These are phyloP conservation scores for Sporisorium scitamineum DNA, from an alignment of 1,284 basidiomycete genomes.

Conservation along the genomic window DNA sequence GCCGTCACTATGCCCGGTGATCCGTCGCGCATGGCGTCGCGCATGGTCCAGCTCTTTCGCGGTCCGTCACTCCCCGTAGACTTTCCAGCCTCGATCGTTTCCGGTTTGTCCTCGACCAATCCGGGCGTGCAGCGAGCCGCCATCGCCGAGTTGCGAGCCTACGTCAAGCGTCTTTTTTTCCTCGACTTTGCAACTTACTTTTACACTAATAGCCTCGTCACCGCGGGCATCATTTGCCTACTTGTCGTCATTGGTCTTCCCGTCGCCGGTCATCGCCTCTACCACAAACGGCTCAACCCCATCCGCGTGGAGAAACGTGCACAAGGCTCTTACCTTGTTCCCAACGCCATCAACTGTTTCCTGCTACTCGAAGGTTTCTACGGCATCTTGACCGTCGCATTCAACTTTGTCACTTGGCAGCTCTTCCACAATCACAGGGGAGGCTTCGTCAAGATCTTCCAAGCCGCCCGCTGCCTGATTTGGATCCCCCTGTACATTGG, in stretches of 20 bases:
- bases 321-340: slow-evolving; percentile 52
- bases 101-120: slow-evolving; percentile 21
- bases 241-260: slow-evolving; percentile 33
- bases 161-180: slow-evolving; percentile 37
- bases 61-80: slow-evolving; percentile 15
- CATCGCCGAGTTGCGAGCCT: slow-evolving; percentile 33
- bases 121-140: slow-evolving; percentile 18
- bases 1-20: background rate
- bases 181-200: slow-evolving; percentile 17
- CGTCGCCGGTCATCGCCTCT: slow-evolving; percentile 31
- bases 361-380: slow-evolving; percentile 43
- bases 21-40: background rate
- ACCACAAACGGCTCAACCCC: slow-evolving; percentile 21
- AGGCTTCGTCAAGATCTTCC: slow-evolving; percentile 12
- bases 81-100: slow-evolving; percentile 33
- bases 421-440: slow-evolving; percentile 14
- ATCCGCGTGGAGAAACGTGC: slow-evolving; percentile 38
- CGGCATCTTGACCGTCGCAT: slow-evolving; percentile 39
- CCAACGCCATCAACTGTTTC: slow-evolving; percentile 60
- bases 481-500: slow-evolving; percentile 54
- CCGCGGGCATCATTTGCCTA: slow-evolving; percentile 28
- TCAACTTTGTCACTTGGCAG: slow-evolving; percentile 47
- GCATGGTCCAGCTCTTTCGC: slow-evolving; percentile 19
- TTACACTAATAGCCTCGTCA: slow-evolving; percentile 10
- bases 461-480: slow-evolving; percentile 17